Evolutionary conservation across 805 yeast genomes (phyloP), one percentile per base, ranked within the genome.

Genomic region (Maudiozyma turicensis): DNA sequence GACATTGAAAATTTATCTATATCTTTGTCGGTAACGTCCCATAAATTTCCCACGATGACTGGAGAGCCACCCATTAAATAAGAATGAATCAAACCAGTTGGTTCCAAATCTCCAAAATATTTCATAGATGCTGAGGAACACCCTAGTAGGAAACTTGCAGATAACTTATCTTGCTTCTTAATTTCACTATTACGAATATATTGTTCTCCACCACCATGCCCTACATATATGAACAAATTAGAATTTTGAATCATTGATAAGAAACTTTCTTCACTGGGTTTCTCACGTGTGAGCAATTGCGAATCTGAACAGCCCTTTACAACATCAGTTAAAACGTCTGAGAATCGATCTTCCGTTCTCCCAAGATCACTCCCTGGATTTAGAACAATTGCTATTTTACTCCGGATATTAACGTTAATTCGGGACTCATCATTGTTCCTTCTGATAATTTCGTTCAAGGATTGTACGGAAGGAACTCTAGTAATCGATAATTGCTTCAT

Each of bases 21-120:
- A 63, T 93, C 99, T 55, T 86, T 89, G 65, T 93, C 98, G 0
- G 98, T 93, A 5, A 93, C 97, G 64, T 89, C 96, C 99, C 99
- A 93, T 49, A 93, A 66, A 58, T 87, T 88, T 0, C 87, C 96
- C 37, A 93, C 68, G 1, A 88, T 74, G 80, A 85, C 74, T 0
- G 95, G 93, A 44, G 87, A 78, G 0, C 95, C 95, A 26, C 89
- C 93, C 8, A 77, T 69, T 30, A 93, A 63, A 72, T 89, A 89
- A 46, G 85, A 80, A 55, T 77, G 75, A 0, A 88, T 76, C 3
- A 91, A 84, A 1, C 97, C 96, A 53, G 76, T 73, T 0, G 93
- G 82, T 53, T 81, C 87, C 50, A 84, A 72, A 7, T 73, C 61
- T 2, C 90, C 93, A 48, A 72, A 72, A 9, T 65, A 66, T 15